phyloP scores from a whole-genome alignment of 176 grass and related monocot species.

The Triticum urartu region DNA sequence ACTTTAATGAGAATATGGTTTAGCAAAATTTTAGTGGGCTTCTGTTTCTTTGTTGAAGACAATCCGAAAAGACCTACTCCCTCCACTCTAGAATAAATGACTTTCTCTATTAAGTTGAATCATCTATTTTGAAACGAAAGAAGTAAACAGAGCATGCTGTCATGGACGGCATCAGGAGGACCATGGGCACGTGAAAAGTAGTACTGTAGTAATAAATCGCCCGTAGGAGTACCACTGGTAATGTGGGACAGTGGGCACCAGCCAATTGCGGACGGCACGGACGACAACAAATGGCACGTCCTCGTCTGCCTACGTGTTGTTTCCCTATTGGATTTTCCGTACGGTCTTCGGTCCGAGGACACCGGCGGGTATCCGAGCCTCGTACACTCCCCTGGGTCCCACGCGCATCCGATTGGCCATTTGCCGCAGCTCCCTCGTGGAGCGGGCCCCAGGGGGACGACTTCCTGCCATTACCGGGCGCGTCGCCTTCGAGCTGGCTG shows the following conservation, averaged over 20 bases:
- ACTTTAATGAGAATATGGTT: no score
- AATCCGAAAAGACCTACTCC: no score
- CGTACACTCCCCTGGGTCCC: constrained; percentile 32
- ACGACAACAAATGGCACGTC: neutral
- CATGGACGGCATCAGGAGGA: neutral
- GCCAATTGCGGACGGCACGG: neutral
- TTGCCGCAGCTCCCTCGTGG: neutral
- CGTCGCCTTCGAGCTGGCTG: neutral
- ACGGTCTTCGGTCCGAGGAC: constrained; percentile 40
- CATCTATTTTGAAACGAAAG: no score
- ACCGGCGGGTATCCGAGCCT: constrained; percentile 39
- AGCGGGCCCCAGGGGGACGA: neutral
- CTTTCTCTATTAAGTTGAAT: no score
- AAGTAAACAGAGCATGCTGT: neutral
- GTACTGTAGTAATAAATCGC: neutral
- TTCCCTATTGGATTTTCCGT: neutral
- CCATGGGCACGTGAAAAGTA: neutral
- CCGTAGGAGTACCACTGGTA: neutral
- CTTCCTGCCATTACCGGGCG: neutral
- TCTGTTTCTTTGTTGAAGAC: no score
- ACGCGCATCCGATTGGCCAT: neutral
- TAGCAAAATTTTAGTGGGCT: no score
- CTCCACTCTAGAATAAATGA: no score
- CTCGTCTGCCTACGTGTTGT: neutral
- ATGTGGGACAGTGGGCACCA: neutral